Conservation (phyloP, 495 filamentous ascomycete species). For the Xylaria cubensis region DNA sequence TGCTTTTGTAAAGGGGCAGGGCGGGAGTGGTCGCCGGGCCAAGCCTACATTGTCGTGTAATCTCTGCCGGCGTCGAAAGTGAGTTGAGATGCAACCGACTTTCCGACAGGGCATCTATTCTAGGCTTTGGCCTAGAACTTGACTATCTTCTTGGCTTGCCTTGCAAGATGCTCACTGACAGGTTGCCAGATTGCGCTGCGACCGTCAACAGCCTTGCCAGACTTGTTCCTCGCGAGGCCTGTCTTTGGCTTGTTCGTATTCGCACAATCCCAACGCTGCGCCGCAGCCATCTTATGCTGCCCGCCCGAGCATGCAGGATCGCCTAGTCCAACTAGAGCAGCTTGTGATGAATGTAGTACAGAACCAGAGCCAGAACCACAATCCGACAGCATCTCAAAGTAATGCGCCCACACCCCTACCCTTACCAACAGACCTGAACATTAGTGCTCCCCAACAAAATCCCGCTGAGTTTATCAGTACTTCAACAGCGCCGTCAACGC, state of each 20-base stretch:
- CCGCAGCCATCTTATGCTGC: not conserved
- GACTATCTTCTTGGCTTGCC: not conserved
- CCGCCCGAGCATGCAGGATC: constrained; percentile 16
- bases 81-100: constrained; percentile 21
- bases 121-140: too few relatives aligned
- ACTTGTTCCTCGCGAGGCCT: constrained; percentile 30
- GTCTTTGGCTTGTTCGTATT: constrained; percentile 22
- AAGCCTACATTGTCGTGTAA: constrained; percentile 48
- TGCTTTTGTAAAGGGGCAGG: not conserved
- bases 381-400: constrained; percentile 8
- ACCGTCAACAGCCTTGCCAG: constrained; percentile 38
- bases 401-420: too few relatives aligned
- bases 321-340: constrained; percentile 8
- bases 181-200: constrained; percentile 36
- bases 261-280: not conserved
- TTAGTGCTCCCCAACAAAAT: not conserved
- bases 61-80: constrained; percentile 45
- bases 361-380: constrained; percentile 7
- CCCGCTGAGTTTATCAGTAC: not conserved
- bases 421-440: not conserved
- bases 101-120: too few relatives aligned
- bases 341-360: constrained; percentile 13
- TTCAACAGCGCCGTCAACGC: constrained; percentile 19
- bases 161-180: constrained; percentile 4
- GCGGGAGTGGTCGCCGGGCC: constrained; percentile 34